Base-by-base conservation (phyloP, 306 rosid species). In the Chamaecrista fasciculata region DNA sequence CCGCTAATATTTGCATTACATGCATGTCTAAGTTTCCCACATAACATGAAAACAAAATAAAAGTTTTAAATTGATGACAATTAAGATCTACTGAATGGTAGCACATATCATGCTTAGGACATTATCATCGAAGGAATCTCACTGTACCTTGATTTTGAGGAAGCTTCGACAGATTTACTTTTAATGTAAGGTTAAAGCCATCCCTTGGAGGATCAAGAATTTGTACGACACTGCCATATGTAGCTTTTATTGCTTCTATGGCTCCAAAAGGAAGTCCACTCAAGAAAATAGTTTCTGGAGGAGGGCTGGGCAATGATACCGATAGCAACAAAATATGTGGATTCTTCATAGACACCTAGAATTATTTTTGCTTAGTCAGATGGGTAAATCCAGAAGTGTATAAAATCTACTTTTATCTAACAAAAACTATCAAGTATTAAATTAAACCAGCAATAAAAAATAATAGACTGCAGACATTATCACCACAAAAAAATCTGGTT, bases 151-250 rank as follows among this genome's bases (percentile, higher is more conserved):
- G 95, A 84, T 94, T 85, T 70, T 80, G 78, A 9, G 96, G 92
- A 78, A 94, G 86, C 84, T 91, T 91, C 4, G 81, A 76, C 14
- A 94, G 84, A 83, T 94, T 88, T 64, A 91, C 78, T 80, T 86
- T 91, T 71, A 94, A 78, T 11, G 99, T 91, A 44, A 94, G 96
- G 87, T 94, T 94, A 81, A 88, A 91, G 70, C 97, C 99, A 76
- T 94, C 99, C 77, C 95, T 87, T 31, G 97, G 97, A 71, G 98
- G 99, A 69, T 94, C 99, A 70, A 90, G 92, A 82, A 94, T 91
- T 75, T 94, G 97, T 62, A 88, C 88, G 55, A 78, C 56, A 56
- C 43, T 74, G 24, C 91, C 96, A 73, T 94, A 94, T 25, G 96
- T 79, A 76, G 91, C 82, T 72, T 94, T 94, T 39, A 94, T 86